Evolutionary conservation across 306 rosid species (phyloP).

Genomic region (Gynostemma pentaphyllum): DNA sequence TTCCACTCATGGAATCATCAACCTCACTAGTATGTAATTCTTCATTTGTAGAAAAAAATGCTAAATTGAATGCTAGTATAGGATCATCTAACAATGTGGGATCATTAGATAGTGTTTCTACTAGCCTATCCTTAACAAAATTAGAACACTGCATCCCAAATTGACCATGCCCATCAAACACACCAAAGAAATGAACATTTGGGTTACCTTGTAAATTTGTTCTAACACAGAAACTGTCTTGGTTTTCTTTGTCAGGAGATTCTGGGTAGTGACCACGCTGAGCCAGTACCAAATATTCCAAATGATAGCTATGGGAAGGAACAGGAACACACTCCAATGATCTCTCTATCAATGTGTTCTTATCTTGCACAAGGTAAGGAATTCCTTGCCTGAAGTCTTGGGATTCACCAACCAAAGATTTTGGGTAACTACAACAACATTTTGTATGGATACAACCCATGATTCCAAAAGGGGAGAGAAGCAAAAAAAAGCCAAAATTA

Average conservation of each 20-base stretch:
- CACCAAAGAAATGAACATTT: slow-evolving; percentile 79
- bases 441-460: slow-evolving; percentile 92
- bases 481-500: too few species aligned
- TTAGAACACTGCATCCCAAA: slow-evolving; percentile 73
- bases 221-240: slow-evolving; percentile 66
- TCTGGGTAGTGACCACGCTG: slow-evolving; percentile 94
- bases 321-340: slow-evolving; percentile 49
- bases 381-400: slow-evolving; percentile 18
- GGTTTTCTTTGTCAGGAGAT: slow-evolving; percentile 67
- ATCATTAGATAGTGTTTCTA: slow-evolving; percentile 51
- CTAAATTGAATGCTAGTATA: slow-evolving; percentile 51
- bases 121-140: slow-evolving; percentile 61
- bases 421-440: slow-evolving; percentile 61
- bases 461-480: neutral
- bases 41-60: slow-evolving; percentile 48
- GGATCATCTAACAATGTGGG: slow-evolving; percentile 57
- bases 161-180: slow-evolving; percentile 91
- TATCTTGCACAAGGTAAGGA: slow-evolving; percentile 19
- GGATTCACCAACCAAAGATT: slow-evolving; percentile 52
- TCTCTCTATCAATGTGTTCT: slow-evolving; percentile 55
- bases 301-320: slow-evolving; percentile 57
- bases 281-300: slow-evolving; percentile 68
- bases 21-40: slow-evolving; percentile 52
- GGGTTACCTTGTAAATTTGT: slow-evolving; percentile 71
- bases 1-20: slow-evolving; percentile 94